phyloP scores from a whole-genome alignment of 2,329 filamentous ascomycete genomes.

The Microascus cirrosus region DNA sequence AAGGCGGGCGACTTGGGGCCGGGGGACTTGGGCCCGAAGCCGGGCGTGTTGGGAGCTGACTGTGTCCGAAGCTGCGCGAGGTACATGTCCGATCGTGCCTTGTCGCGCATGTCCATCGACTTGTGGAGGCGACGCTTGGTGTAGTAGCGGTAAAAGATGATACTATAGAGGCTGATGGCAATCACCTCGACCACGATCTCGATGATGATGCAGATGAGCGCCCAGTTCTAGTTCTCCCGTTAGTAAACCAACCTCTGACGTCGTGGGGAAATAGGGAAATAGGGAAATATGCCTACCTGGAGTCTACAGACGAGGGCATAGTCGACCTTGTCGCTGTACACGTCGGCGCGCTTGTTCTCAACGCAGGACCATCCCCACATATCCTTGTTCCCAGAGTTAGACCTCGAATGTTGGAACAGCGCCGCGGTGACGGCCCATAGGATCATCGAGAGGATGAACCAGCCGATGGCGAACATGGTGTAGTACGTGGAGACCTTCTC shows the following conservation, averaged over 20 bases:
- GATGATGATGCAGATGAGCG: conserved; percentile 91
- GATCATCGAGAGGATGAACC: conserved; percentile 86
- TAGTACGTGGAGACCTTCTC: conserved; percentile 95
- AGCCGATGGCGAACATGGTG: conserved; percentile 82
- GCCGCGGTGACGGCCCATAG: conserved; percentile 87
- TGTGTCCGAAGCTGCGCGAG: conserved; percentile 75
- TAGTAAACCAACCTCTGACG: not conserved
- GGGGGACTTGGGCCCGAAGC: conserved; percentile 50
- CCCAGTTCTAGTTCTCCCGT: conserved; percentile 58
- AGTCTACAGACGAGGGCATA: conserved; percentile 88
- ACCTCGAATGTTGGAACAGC: conserved; percentile 68
- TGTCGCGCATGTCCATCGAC: conserved; percentile 92
- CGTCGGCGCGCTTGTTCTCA: conserved; percentile 66
- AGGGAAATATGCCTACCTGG: conserved; percentile 24
- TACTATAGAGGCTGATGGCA: conserved; percentile 82
- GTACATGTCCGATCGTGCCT: conserved; percentile 88
- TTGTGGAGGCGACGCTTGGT: conserved; percentile 91
- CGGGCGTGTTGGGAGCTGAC: conserved; percentile 89
- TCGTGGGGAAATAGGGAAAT: not conserved
- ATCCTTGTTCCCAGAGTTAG: conserved; percentile 64
- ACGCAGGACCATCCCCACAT: conserved; percentile 99
- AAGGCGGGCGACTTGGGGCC: conserved; percentile 36
- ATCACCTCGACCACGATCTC: conserved; percentile 89
- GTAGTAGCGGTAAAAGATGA: conserved; percentile 97
- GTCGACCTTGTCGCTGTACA: conserved; percentile 72